These are phyloP conservation scores for Boletus smithii DNA, from an alignment of 1,284 basidiomycete genomes.

Conservation along the genomic window DNA sequence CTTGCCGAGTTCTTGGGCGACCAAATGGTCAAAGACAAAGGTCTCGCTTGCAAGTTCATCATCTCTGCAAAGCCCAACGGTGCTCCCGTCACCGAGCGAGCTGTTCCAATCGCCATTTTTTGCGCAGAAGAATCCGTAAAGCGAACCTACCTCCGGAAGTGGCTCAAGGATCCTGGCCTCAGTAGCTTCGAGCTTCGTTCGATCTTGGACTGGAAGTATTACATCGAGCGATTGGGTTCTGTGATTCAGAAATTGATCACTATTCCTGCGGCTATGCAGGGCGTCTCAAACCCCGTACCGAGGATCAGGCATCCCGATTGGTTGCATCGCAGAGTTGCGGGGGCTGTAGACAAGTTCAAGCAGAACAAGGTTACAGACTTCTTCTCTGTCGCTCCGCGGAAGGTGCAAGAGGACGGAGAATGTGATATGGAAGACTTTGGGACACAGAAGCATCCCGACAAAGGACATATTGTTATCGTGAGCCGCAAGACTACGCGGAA, in stretches of 20 bases:
- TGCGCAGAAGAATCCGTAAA: conserved; percentile 92
- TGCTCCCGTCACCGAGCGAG: conserved; percentile 95
- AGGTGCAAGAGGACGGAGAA: conserved; percentile 34
- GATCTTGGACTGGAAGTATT: conserved; percentile 98
- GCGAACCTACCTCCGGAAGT: conserved; percentile 88
- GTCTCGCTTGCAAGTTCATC: conserved; percentile 98
- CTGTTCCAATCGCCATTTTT: conserved; percentile 98
- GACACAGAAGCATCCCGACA: conserved; percentile 26
- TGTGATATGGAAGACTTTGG: conserved; percentile 72
- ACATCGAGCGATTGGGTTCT: conserved; percentile 95
- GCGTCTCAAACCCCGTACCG: conserved; percentile 94
- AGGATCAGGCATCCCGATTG: conserved; percentile 97
- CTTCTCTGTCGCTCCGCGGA: conserved; percentile 50
- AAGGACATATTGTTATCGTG: conserved; percentile 54
- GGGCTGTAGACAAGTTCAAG: conserved; percentile 93
- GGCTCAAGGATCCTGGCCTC: conserved; percentile 92
- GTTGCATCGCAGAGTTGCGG: conserved; percentile 89
- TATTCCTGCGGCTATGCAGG: conserved; percentile 98
- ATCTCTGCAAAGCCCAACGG: conserved; percentile 94
- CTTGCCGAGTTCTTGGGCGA: conserved; percentile 97
- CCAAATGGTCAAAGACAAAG: conserved; percentile 99
- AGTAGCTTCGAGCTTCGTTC: conserved; percentile 89
- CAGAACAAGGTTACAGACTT: conserved; percentile 98
- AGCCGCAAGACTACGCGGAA: conserved; percentile 47
- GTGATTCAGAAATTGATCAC: conserved; percentile 99